Percentiles rank a stretch among this genome's conserved stretches.
These are phyloP conservation scores for Alternaria solani DNA, from an alignment of 2,329 filamentous ascomycete species.

Conservation along the genomic window DNA sequence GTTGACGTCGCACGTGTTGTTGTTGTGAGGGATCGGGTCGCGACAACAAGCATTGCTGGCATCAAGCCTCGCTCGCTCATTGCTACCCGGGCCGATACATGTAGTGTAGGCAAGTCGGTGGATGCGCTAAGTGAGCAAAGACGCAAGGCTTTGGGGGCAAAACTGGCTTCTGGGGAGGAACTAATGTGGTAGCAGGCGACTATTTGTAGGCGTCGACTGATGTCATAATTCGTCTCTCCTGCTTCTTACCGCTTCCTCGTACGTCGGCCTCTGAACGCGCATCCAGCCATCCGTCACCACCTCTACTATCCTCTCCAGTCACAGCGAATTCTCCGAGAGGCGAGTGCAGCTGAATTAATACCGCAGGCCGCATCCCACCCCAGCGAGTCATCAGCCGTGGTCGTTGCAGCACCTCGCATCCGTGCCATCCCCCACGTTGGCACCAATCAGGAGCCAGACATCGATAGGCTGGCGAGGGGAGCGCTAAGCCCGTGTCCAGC, in stretches of 20 bases:
- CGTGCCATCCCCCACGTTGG: constrained; percentile 23
- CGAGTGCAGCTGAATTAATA: not conserved
- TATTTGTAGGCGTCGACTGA: constrained; percentile 14
- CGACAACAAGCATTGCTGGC: constrained; percentile 6
- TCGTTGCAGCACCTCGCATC: constrained; percentile 23
- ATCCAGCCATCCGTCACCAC: constrained; percentile 8
- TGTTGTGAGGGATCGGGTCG: not conserved
- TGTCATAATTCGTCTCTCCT: constrained; percentile 18
- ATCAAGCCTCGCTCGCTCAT: not conserved
- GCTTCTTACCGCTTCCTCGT: constrained; percentile 20
- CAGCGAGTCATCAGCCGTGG: constrained; percentile 17
- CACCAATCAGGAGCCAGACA: constrained; percentile 40
- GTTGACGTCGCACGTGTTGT: constrained; percentile 3
- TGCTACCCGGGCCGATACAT: constrained; percentile 2
- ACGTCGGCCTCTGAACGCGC: constrained; percentile 8
- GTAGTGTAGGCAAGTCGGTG: not conserved
- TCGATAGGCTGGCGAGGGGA: constrained; percentile 43
- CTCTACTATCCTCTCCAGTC: constrained; percentile 2
- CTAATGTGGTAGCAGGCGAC: constrained; percentile 15
- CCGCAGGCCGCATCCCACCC: constrained; percentile 9
- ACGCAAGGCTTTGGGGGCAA: constrained; percentile 2
- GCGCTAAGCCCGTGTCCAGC: constrained; percentile 46
- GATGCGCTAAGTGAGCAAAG: constrained; percentile 3
- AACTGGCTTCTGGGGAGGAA: constrained; percentile 4
- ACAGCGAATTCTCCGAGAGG: constrained; percentile 12